A percentile compares a stretch with the other conserved stretches of the same genome.
Evolutionary conservation across 768 basidiomycete genomes (phyloP).

Genomic region (Lentinula sp.): DNA sequence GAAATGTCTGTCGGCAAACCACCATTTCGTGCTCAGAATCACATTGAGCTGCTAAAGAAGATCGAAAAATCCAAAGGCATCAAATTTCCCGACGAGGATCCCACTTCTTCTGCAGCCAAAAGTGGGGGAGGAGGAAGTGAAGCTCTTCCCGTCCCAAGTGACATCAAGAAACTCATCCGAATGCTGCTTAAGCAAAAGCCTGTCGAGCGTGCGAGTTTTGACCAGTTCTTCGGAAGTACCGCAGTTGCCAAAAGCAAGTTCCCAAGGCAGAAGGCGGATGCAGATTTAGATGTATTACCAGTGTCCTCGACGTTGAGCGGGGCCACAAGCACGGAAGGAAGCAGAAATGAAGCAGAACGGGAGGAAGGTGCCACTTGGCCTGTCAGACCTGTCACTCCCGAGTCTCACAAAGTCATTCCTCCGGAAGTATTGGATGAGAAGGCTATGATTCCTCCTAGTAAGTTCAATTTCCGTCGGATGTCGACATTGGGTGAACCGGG

Average conservation of each 20-base stretch:
- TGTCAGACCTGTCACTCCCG: conserved; percentile 48
- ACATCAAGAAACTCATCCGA: conserved; percentile 86
- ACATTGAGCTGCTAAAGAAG: conserved; percentile 89
- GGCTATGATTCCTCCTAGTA: conserved; percentile 78
- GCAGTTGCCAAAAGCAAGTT: conserved; percentile 78
- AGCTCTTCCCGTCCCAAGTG: conserved; percentile 58
- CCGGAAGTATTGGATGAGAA: conserved; percentile 77
- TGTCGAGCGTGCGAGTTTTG: conserved; percentile 78
- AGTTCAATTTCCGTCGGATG: conserved; percentile 59
- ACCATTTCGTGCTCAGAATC: conserved; percentile 93
- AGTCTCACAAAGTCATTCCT: conserved; percentile 68
- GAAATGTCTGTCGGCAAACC: conserved; percentile 94
- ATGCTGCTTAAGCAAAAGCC: conserved; percentile 81
- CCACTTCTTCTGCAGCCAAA: conserved; percentile 35
- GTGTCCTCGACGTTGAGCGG: conserved; percentile 14
- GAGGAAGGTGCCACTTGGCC: conserved; percentile 23
- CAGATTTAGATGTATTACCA: conserved; percentile 7
- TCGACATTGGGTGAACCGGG: conserved; percentile 14
- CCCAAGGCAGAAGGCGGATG: conserved; percentile 41
- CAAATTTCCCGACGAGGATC: conserved; percentile 91
- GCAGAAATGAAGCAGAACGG: not conserved
- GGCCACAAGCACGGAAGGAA: conserved; percentile 19
- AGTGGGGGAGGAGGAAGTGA: conserved; percentile 41
- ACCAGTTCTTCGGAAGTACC: conserved; percentile 84
- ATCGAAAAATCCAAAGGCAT: conserved; percentile 90